Evolutionary conservation across 2,329 filamentous ascomycete genomes (phyloP), one percentile per base, ranked within the genome.

Genomic region (Fusarium multiceps): DNA sequence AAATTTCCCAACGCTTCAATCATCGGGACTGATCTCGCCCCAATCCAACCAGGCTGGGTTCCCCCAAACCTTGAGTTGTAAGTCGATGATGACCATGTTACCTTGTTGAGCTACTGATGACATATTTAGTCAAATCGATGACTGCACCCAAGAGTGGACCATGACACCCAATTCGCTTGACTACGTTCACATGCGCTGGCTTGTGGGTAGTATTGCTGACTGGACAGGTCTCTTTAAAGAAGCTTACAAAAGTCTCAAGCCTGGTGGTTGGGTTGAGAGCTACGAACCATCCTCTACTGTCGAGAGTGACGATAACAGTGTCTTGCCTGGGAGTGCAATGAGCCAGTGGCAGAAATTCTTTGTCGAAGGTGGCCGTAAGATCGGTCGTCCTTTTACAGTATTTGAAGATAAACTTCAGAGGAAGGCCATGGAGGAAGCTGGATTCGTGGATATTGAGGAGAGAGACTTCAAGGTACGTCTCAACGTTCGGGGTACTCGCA

Each of bases 281-380:
- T 58, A 64, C 9, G 59, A 64, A 13, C 59, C 59, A 4, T 51
- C 61, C 4, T 50, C 59, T 0, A 28, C 14, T 3, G 9, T 65
- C 0, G 47, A 59, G 8, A 65, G 62, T 1, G 47, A 65, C 4
- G 47, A 65, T 11, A 43, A n/a, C 1, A 65, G 23, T 3, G 60
- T 65, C 0, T 11, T 2, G 1, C 21, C 27, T 2, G 47, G 23
- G 0, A 65, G 54, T 9, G 62, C 62, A 0, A 3, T 65, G 7
- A 59, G 18, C 1, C 47, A 59, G 3, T 65, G 62, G 62, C 28
- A 43, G 25, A 65, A 54, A 3, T 53, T 65, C 42, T 65, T 65
- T 3, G 54, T 65, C 1, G 53, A 65, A 20, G 62, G 62, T 3
- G 62, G 62, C 4, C 42, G 23, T 1, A 59, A 45, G 14, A 28